Conservation (phyloP, 2,329 filamentous ascomycete genomes). For the Fusarium citri region DNA sequence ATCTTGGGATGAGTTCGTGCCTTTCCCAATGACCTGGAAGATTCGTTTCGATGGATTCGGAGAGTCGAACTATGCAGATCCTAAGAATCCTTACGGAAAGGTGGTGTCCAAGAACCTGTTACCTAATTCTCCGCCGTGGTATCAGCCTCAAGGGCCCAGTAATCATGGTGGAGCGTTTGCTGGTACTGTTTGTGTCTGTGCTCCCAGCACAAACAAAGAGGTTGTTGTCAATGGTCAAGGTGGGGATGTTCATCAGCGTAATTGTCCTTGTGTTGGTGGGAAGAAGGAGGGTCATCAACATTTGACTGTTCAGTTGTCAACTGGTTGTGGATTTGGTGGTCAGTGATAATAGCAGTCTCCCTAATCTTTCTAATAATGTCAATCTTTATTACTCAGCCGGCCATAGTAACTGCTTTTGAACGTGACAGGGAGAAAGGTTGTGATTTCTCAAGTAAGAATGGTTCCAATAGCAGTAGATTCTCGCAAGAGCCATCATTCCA, state of each 20-base stretch:
- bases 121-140: conserved; percentile 4
- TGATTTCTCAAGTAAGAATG: too few species aligned
- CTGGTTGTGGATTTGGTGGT: not conserved
- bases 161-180: not conserved
- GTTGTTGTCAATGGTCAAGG: not conserved
- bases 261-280: not conserved
- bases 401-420: too few species aligned
- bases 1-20: conserved; percentile 11
- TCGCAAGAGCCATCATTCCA: too few species aligned
- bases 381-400: not conserved
- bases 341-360: not conserved
- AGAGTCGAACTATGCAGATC: not conserved
- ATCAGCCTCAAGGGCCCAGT: conserved; percentile 2
- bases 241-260: not conserved
- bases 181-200: not conserved
- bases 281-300: not conserved
- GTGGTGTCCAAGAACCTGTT: not conserved
- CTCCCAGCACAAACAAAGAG: not conserved
- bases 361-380: not conserved
- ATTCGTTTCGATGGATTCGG: conserved; percentile 11
- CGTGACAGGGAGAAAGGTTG: too few species aligned
- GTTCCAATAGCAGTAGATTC: too few species aligned
- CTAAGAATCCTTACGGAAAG: not conserved
- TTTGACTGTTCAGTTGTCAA: not conserved
- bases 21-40: conserved; percentile 16